Evolutionary conservation across 2,329 filamentous ascomycete species (phyloP).

Genomic region (Penicillium sp.): DNA sequence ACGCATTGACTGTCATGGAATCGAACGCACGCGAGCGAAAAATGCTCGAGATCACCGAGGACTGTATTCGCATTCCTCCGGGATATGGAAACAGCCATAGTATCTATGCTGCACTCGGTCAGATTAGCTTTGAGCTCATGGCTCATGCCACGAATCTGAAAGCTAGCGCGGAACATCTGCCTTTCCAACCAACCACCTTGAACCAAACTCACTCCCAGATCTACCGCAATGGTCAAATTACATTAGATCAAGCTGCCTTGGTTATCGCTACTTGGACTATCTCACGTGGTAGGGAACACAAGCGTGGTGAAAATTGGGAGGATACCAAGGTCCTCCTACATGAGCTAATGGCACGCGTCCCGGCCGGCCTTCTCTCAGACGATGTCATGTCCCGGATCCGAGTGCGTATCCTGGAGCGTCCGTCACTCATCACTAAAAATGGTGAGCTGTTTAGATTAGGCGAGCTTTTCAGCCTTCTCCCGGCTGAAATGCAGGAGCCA

Average conservation of each 20-base stretch:
- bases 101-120: slow-evolving; percentile 41
- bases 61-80: slow-evolving; percentile 29
- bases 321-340: slow-evolving; percentile 30
- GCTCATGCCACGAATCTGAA: slow-evolving; percentile 39
- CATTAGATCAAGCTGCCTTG: slow-evolving; percentile 40
- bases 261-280: slow-evolving; percentile 42
- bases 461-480: slow-evolving; percentile 32
- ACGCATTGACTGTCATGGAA: slow-evolving; percentile 42
- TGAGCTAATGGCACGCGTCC: slow-evolving; percentile 32
- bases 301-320: slow-evolving; percentile 24
- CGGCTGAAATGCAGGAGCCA: slow-evolving; percentile 26
- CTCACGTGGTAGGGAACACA: slow-evolving; percentile 31
- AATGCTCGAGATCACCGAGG: slow-evolving; percentile 32
- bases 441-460: slow-evolving; percentile 38
- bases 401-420: slow-evolving; percentile 33
- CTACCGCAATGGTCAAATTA: slow-evolving; percentile 44
- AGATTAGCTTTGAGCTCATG: slow-evolving; percentile 43
- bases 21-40: slow-evolving; percentile 44
- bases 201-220: slow-evolving; percentile 43
- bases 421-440: slow-evolving; percentile 33
- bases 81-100: slow-evolving; percentile 39
- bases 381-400: slow-evolving; percentile 30
- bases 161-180: slow-evolving; percentile 25
- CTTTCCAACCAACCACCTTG: slow-evolving; percentile 32
- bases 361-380: slow-evolving; percentile 28